Evolutionary conservation across 2,329 filamentous ascomycete genomes (phyloP).

Genomic region (Basipetospora chlamydospora): DNA sequence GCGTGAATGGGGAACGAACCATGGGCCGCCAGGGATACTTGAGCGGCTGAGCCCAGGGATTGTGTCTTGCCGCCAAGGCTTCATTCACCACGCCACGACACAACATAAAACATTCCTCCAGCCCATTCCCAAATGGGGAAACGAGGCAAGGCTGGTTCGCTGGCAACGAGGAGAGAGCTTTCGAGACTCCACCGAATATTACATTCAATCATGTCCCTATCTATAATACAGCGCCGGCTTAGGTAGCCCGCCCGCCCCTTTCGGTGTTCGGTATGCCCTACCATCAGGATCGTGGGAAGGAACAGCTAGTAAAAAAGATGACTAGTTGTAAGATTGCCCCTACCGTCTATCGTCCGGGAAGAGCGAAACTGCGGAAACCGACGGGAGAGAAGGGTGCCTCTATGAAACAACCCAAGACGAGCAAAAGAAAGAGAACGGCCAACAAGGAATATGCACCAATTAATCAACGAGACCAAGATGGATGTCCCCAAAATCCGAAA

Average conservation of each 20-base stretch:
- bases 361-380: not conserved
- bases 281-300: not conserved
- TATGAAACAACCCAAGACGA: not conserved
- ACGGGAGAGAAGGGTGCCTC: not conserved
- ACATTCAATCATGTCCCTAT: slow-evolving; percentile 3
- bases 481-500: slow-evolving; percentile 10
- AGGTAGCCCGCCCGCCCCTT: not conserved
- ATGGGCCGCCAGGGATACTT: too few species aligned
- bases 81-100: too few species aligned
- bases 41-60: too few species aligned
- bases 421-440: not conserved
- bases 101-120: too few species aligned
- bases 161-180: not conserved
- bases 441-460: not conserved
- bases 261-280: not conserved
- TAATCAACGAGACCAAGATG: not conserved
- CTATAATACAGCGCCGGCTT: slow-evolving; percentile 4
- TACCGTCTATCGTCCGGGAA: not conserved
- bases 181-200: not conserved
- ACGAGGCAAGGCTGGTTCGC: not conserved
- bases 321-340: not conserved
- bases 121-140: too few species aligned
- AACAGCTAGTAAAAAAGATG: too few species aligned
- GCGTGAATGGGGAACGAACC: too few species aligned
- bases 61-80: too few species aligned